These are phyloP conservation scores for Laguncularia racemosa DNA, from an alignment of 345 rosid species.

Conservation along the genomic window DNA sequence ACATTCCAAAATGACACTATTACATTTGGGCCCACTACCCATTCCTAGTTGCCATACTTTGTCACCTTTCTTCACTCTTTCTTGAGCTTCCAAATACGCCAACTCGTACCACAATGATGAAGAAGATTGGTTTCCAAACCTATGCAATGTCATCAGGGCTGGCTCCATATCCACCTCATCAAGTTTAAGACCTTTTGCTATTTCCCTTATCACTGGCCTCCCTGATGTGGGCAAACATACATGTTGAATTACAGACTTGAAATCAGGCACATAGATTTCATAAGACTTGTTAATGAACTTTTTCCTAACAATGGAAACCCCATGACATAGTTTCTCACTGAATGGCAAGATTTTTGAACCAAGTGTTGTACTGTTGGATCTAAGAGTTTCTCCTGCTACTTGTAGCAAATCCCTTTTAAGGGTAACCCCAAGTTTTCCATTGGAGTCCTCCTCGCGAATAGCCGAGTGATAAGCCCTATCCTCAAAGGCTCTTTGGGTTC, in stretches of 20 bases:
- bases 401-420: conserved; percentile 30
- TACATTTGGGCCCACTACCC: conserved; percentile 44
- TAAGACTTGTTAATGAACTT: conserved; percentile 16
- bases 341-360: conserved; percentile 31
- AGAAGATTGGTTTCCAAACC: conserved; percentile 59
- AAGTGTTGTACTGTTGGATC: conserved; percentile 21
- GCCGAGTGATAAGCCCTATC: conserved; percentile 29
- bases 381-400: conserved; percentile 30
- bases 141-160: conserved; percentile 44
- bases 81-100: conserved; percentile 45
- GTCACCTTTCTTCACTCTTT: conserved; percentile 42
- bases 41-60: conserved; percentile 41
- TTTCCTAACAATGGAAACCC: conserved; percentile 16
- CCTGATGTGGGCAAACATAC: conserved; percentile 53
- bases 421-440: conserved; percentile 46
- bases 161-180: conserved; percentile 32
- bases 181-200: conserved; percentile 39
- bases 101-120: conserved; percentile 48
- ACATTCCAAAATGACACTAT: conserved; percentile 35
- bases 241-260: conserved; percentile 36
- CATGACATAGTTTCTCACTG: conserved; percentile 22
- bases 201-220: conserved; percentile 26
- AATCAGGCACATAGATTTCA: conserved; percentile 37
- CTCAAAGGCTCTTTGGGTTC: conserved; percentile 36
- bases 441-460: conserved; percentile 40